Evolutionary conservation across 1,284 basidiomycete species (phyloP).

Genomic region (Cryptococcus neoformans): DNA sequence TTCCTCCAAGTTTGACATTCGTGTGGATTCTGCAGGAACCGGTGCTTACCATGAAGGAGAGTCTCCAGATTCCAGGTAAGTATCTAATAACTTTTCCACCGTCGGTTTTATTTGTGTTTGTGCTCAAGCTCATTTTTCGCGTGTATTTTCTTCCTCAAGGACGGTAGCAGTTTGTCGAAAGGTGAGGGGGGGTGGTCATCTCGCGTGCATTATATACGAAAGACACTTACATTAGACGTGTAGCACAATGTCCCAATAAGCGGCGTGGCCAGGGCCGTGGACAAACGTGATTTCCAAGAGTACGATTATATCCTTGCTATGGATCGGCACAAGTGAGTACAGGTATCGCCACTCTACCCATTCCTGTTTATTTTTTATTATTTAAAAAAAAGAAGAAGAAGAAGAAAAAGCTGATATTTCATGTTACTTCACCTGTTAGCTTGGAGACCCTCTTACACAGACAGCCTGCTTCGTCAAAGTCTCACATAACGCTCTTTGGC

Average conservation of each 20-base stretch:
- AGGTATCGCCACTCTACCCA: neutral
- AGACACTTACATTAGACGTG: neutral
- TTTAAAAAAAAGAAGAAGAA: no score
- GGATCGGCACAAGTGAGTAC: slow-evolving; percentile 44
- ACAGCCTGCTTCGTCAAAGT: slow-evolving; percentile 25
- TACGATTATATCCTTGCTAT: slow-evolving; percentile 54
- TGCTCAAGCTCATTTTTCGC: no score
- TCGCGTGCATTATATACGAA: neutral
- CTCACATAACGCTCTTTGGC: slow-evolving; percentile 39
- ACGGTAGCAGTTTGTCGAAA: slow-evolving; percentile 49
- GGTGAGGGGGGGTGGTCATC: slow-evolving; percentile 15
- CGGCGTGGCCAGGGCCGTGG: slow-evolving; percentile 46
- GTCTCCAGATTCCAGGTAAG: slow-evolving; percentile 43
- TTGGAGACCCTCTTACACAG: slow-evolving; percentile 44
- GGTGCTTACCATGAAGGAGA: slow-evolving; percentile 51
- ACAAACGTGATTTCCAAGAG: slow-evolving; percentile 27
- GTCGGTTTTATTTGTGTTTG: neutral
- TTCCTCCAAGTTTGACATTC: slow-evolving; percentile 20
- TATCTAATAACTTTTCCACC: neutral
- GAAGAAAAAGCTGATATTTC: neutral
- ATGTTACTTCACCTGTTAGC: slow-evolving; percentile 26
- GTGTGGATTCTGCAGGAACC: slow-evolving; percentile 49
- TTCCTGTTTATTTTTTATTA: neutral
- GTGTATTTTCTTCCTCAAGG: slow-evolving; percentile 16
- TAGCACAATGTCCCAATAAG: slow-evolving; percentile 48